These are phyloP conservation scores for Rhazya stricta DNA, from an alignment of 257 asterid genomes.

Conservation along the genomic window DNA sequence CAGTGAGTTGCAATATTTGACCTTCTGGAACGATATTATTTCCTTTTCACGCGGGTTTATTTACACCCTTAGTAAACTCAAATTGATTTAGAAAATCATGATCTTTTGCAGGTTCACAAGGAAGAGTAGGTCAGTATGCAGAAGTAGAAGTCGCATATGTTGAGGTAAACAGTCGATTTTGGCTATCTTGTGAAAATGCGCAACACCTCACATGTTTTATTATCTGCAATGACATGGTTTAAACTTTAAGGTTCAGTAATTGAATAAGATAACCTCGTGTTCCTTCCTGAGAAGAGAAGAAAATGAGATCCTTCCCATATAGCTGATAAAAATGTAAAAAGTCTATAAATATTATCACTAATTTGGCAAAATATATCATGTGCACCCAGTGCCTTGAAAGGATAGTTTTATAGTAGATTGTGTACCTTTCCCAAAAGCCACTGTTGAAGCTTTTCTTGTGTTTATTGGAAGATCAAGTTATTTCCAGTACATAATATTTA, in stretches of 20 bases:
- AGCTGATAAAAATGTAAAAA: neutral
- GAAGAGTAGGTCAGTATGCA: neutral
- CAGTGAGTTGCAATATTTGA: neutral
- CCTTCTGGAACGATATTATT: neutral
- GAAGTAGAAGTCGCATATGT: neutral
- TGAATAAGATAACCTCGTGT: neutral
- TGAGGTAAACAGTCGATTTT: neutral
- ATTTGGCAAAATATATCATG: neutral
- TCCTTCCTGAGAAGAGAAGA: neutral
- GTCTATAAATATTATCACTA: no score
- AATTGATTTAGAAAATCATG: neutral
- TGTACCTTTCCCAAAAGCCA: neutral
- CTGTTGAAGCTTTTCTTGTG: neutral
- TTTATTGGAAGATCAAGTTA: constrained; percentile 3
- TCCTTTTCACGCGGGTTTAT: neutral
- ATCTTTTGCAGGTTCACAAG: neutral
- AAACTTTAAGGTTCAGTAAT: neutral
- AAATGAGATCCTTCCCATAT: neutral
- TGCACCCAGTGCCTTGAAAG: neutral
- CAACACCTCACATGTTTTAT: neutral
- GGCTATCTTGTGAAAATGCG: neutral
- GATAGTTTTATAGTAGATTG: neutral
- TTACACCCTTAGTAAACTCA: neutral
- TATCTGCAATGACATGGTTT: neutral
- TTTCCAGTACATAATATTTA: constrained; percentile 2